Evolutionary conservation across 2,329 filamentous ascomycete genomes (phyloP).

Genomic region (Aspergillus versicolor): DNA sequence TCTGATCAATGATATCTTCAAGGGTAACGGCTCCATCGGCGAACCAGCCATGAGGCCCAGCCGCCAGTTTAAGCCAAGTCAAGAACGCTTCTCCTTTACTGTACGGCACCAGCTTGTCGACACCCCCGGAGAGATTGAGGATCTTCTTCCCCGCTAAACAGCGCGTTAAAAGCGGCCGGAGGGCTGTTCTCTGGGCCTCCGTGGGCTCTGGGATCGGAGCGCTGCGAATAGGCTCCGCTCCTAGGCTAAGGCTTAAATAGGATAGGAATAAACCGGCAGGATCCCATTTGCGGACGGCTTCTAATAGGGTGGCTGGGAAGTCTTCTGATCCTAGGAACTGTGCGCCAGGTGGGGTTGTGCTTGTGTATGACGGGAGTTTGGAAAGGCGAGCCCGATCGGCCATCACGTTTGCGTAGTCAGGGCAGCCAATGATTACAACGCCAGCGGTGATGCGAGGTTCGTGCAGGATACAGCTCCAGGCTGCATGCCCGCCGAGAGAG

Average conservation of each 20-base stretch:
- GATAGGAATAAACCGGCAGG: conserved; percentile 73
- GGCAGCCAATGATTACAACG: conserved; percentile 81
- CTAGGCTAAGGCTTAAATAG: conserved; percentile 30
- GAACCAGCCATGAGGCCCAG: conserved; percentile 46
- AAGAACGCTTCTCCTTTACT: conserved; percentile 57
- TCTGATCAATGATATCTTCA: conserved; percentile 57
- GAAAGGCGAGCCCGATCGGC: conserved; percentile 72
- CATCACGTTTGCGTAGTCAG: conserved; percentile 82
- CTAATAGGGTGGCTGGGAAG: conserved; percentile 70
- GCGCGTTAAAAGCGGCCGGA: conserved; percentile 44
- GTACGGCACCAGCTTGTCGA: conserved; percentile 63
- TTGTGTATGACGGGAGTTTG: conserved; percentile 62
- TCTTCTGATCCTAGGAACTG: conserved; percentile 74
- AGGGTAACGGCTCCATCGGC: conserved; percentile 53
- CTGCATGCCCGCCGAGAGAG: conserved; percentile 81
- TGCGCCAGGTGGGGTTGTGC: conserved; percentile 54
- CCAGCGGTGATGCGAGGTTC: conserved; percentile 77
- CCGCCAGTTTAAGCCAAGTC: conserved; percentile 52
- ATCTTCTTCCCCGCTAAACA: conserved; percentile 54
- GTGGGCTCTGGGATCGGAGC: conserved; percentile 37
- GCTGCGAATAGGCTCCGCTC: conserved; percentile 27
- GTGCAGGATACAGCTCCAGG: conserved; percentile 78
- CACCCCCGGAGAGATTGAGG: conserved; percentile 53
- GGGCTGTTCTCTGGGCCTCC: conserved; percentile 43
- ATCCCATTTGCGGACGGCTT: conserved; percentile 65